Percentiles rank a stretch among this genome's conserved stretches.
phyloP scores from a whole-genome alignment of 176 grass and related monocot genomes.

The Olyra latifolia region DNA sequence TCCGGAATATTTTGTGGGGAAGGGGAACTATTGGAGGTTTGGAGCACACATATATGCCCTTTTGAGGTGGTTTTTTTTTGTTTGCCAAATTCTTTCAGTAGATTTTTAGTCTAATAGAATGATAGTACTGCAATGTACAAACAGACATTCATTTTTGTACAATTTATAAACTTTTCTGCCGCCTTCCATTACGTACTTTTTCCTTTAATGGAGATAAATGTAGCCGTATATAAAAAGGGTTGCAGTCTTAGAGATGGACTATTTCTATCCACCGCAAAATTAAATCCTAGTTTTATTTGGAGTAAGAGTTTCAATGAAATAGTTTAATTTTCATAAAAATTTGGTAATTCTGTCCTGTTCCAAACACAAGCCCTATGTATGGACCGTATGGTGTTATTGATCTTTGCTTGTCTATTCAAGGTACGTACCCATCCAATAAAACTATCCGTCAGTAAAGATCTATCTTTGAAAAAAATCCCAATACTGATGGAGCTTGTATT shows the following conservation, averaged over 20 bases:
- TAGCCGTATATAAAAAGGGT: too few relatives aligned
- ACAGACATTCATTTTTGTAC: not conserved
- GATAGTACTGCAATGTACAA: not conserved
- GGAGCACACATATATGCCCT: not conserved
- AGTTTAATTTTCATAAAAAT: too few relatives aligned
- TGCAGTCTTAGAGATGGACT: not conserved
- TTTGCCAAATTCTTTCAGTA: not conserved
- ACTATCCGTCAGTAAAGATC: not conserved
- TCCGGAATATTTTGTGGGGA: constrained; percentile 65
- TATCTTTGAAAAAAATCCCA: too few relatives aligned
- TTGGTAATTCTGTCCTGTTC: too few relatives aligned
- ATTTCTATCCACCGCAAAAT: not conserved
- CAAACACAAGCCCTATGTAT: not conserved
- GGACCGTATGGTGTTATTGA: not conserved
- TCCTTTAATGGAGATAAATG: not conserved
- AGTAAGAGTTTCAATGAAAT: not conserved
- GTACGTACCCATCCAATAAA: not conserved
- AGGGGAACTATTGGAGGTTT: not conserved
- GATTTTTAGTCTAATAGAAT: not conserved
- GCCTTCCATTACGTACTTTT: not conserved
- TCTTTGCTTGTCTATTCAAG: not conserved
- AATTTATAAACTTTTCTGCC: not conserved
- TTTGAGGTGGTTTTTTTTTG: not conserved
- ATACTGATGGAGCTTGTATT: too few relatives aligned
- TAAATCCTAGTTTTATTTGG: not conserved